These are phyloP conservation scores for Pichia eremophila DNA, from an alignment of 805 yeast species.

Conservation along the genomic window DNA sequence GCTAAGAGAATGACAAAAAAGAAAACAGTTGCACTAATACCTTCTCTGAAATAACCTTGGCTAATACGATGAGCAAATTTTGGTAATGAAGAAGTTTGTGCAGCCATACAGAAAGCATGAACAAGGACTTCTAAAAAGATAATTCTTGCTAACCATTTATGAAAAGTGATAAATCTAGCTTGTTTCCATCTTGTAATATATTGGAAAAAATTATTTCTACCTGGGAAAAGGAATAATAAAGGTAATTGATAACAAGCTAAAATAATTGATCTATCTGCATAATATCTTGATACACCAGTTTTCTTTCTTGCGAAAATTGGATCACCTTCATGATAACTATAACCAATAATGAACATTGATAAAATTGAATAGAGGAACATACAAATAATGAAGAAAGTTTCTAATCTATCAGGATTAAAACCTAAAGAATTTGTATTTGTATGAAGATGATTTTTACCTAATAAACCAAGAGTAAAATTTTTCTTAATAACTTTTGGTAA, in stretches of 20 bases:
- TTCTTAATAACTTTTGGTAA: conserved; percentile 23
- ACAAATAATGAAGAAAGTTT: conserved; percentile 32
- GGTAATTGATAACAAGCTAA: conserved; percentile 41
- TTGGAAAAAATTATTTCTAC: conserved; percentile 52
- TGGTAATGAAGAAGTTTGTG: conserved; percentile 17
- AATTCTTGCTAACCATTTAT: conserved; percentile 47
- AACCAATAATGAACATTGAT: conserved; percentile 17
- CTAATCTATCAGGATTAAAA: conserved; percentile 45
- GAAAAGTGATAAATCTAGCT: conserved; percentile 46
- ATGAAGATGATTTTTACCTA: conserved; percentile 15
- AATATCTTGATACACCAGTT: conserved; percentile 25
- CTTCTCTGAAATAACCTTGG: conserved; percentile 22
- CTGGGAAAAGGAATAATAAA: conserved; percentile 45
- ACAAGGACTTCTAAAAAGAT: conserved; percentile 32
- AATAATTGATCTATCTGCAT: conserved; percentile 47
- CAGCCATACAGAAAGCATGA: conserved; percentile 30
- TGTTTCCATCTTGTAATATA: conserved; percentile 52
- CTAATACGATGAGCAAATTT: conserved; percentile 19
- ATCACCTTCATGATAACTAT: conserved; percentile 16
- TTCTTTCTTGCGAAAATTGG: conserved; percentile 11
- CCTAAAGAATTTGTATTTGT: conserved; percentile 12
- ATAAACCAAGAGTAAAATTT: conserved; percentile 17
- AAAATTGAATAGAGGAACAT: conserved; percentile 26
- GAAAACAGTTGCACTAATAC: conserved; percentile 31
- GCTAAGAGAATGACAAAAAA: background rate